A percentile compares a stretch with the other conserved stretches of the same genome.
Conservation (phyloP, 257 asterid species). For the Solanum piurae region DNA sequence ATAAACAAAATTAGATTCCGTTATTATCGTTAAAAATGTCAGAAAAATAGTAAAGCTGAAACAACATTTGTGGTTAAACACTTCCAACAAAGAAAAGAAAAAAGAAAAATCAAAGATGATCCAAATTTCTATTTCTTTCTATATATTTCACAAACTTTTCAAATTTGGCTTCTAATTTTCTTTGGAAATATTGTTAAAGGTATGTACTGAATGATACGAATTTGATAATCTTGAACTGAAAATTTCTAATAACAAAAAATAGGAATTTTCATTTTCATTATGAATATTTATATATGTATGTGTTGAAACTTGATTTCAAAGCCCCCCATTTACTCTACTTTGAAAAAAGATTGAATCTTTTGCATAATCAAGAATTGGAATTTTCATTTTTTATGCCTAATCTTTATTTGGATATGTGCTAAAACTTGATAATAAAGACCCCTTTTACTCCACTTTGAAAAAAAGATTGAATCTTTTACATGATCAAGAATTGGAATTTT, state of each 20-base stretch:
- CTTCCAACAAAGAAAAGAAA: background rate
- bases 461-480: background rate
- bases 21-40: slow-evolving; percentile 9
- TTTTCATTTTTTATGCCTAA: background rate
- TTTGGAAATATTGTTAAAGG: background rate
- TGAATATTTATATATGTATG: background rate
- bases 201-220: background rate
- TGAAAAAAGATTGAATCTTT: background rate
- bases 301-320: background rate
- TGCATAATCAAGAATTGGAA: background rate
- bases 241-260: background rate
- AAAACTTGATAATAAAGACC: background rate
- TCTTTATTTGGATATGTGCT: background rate
- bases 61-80: background rate
- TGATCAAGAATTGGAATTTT: background rate
- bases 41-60: background rate
- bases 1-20: background rate
- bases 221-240: background rate
- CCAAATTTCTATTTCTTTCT: background rate
- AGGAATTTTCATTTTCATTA: background rate
- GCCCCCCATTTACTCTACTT: background rate
- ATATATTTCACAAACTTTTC: background rate
- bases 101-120: background rate
- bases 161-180: background rate
- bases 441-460: background rate